Evolutionary conservation across 179 eudicot genomes (phyloP), one percentile per base, ranked within the genome.

Genomic region (Vitellaria paradoxa): DNA sequence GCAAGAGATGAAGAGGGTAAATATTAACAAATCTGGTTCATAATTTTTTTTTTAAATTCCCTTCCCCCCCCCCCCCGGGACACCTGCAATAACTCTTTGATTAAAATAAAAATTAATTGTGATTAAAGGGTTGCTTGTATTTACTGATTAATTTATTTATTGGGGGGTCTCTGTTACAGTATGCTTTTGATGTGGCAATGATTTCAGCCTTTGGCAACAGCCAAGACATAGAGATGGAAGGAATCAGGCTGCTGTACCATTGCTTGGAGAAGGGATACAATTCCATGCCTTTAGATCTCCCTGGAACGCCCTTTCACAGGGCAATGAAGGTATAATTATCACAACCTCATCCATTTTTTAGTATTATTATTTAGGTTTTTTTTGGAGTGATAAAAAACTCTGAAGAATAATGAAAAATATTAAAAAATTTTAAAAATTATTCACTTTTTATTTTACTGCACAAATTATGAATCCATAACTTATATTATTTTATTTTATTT

Each of bases 111-210:
- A 8, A 47, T 30, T 30, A 30, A 21, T 53, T 13, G 12, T 55
- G 7, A 24, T 1, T 0, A 17, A 9, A 18, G 30, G 23, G 60
- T 74, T 64, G 21, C 50, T 45, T 53, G 6, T 45, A 2, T 53
- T 26, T 49, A 30, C 37, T 30, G 1, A 30, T 30, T 30, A 46
- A 9, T 18, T 40, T 79, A 55, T 71, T 57, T 20, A 3, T 20
- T 15, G 55, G 37, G 37, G 37, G 37, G 37, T 30, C 37, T 62
- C 21, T 53, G 63, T 50, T 20, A 64, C 78, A 95, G 99, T 95
- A 88, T 77, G 97, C 99, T n/a, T 95, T 95, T 46, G 91, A 90
- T 15, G 98, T 95, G 78, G 97, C 99, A 5, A 79, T 91, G 85
- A 79, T 89, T 17, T 87, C 94, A 21, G 89, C 83, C 1, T 89